Base-by-base conservation (phyloP, 1,284 basidiomycete genomes). In the Mycena sp. region DNA sequence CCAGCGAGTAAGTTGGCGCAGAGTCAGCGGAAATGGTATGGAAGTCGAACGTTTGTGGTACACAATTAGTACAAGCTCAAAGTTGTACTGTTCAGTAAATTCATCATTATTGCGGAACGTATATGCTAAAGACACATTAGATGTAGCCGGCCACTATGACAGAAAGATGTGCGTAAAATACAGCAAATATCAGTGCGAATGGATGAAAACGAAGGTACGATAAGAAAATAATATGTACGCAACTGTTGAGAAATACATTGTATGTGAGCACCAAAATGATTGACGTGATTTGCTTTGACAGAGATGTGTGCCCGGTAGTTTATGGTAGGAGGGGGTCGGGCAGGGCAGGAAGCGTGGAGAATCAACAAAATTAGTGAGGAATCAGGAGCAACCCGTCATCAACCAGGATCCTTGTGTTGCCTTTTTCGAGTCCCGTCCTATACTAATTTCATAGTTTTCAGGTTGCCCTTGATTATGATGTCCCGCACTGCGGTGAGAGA, bases 391-490 rank as follows among this genome's bases (percentile, higher is more conserved):
- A n/a, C n/a, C n/a, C n/a, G n/a, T n/a, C n/a, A n/a, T n/a, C n/a
- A n/a, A n/a, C n/a, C n/a, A n/a, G n/a, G n/a, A n/a, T n/a, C n/a
- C n/a, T n/a, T n/a, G n/a, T n/a, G n/a, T n/a, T n/a, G n/a, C n/a
- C n/a, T n/a, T n/a, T n/a, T n/a, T n/a, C n/a, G n/a, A n/a, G n/a
- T n/a, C n/a, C n/a, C n/a, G n/a, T n/a, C n/a, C n/a, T 65, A 85
- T 71, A 87, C 84, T 65, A 87, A 80, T 66, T 80, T 80, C 78
- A 88, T 81, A 67, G 78, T 83, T 70, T 77, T 81, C 59, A 88
- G 80, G 72, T 87, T 87, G 62, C 78, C 76, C 70, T 84, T 85
- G 74, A 88, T 83, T 64, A 88, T 87, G 69, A 87, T 87, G 70
- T 88, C 87, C 65, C 85, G 82, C 43, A 88, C 86, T 88, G 67